A percentile compares a stretch with the other conserved stretches of the same genome.
Evolutionary conservation across 768 basidiomycete genomes (phyloP).

Genomic region (Pulveroboletus sp.): DNA sequence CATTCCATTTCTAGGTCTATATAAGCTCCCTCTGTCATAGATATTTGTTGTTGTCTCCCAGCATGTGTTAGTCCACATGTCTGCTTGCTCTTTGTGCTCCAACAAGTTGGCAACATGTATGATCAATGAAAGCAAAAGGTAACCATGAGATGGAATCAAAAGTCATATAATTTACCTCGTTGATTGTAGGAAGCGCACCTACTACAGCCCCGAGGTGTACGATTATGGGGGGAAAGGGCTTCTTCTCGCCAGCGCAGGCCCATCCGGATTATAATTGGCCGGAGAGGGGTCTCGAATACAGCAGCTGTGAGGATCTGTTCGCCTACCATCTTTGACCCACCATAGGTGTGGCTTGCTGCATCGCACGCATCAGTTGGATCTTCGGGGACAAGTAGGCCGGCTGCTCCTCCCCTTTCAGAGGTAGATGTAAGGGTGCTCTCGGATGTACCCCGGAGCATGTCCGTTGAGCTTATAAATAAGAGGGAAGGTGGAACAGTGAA

Average conservation of each 20-base stretch:
- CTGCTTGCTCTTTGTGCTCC: too few relatives aligned
- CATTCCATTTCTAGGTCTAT: too few relatives aligned
- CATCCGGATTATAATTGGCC: conserved; percentile 31
- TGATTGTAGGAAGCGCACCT: conserved; percentile 15
- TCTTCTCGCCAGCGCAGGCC: conserved; percentile 38
- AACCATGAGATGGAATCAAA: too few relatives aligned
- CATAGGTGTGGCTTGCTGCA: conserved; percentile 7
- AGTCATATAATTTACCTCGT: conserved; percentile 17
- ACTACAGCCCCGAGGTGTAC: conserved; percentile 20
- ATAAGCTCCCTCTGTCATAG: too few relatives aligned
- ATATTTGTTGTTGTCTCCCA: too few relatives aligned
- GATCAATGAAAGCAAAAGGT: not conserved
- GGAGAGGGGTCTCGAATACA: conserved; percentile 15
- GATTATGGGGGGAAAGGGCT: conserved; percentile 36
- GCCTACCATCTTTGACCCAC: conserved; percentile 22
- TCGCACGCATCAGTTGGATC: conserved; percentile 6
- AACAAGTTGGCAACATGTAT: too few relatives aligned
- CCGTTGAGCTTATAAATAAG: conserved; percentile 30
- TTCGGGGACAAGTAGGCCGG: not conserved
- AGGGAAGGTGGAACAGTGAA: conserved; percentile 26
- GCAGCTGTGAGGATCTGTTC: conserved; percentile 21
- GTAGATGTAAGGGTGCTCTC: not conserved
- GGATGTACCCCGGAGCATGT: conserved; percentile 3
- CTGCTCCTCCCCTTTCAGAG: not conserved
- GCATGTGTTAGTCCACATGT: too few relatives aligned